These are phyloP conservation scores for Metarhizium rileyi DNA, from an alignment of 2,329 filamentous ascomycete genomes.

Conservation along the genomic window DNA sequence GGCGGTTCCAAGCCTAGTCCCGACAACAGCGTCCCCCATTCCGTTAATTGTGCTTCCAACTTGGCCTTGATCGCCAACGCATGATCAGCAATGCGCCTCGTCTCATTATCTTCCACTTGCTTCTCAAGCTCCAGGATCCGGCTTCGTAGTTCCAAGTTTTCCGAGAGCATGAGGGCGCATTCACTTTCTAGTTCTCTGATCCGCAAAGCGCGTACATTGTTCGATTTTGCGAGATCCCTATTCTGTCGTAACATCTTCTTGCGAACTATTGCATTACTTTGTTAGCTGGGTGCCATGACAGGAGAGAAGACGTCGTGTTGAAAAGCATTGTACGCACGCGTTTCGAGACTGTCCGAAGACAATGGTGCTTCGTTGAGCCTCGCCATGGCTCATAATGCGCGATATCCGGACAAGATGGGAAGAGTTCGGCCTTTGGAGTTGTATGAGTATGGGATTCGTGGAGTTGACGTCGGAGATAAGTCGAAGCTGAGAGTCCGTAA, in stretches of 20 bases:
- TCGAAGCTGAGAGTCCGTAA: not conserved
- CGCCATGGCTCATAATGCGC: conserved; percentile 52
- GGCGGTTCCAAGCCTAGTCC: conserved; percentile 54
- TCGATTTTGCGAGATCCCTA: conserved; percentile 69
- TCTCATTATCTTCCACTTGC: conserved; percentile 51
- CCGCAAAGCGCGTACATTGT: conserved; percentile 66
- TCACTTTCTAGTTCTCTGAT: conserved; percentile 72
- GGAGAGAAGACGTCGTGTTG: not conserved
- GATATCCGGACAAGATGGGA: conserved; percentile 7
- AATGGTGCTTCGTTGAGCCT: conserved; percentile 66
- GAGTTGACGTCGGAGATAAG: not conserved
- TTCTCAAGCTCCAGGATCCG: conserved; percentile 61
- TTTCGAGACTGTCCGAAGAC: conserved; percentile 61
- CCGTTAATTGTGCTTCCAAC: conserved; percentile 61
- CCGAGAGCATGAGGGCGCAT: conserved; percentile 62
- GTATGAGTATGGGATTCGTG: not conserved
- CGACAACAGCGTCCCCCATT: conserved; percentile 58
- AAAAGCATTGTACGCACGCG: conserved; percentile 42
- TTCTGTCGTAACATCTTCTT: conserved; percentile 75
- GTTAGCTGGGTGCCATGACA: not conserved
- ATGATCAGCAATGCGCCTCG: conserved; percentile 52
- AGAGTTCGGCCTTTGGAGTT: not conserved
- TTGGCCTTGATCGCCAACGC: conserved; percentile 60
- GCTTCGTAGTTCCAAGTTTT: conserved; percentile 65
- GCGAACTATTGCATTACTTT: conserved; percentile 46